These are phyloP conservation scores for Drechslera avenae DNA, from an alignment of 2,329 filamentous ascomycete genomes.

Conservation along the genomic window DNA sequence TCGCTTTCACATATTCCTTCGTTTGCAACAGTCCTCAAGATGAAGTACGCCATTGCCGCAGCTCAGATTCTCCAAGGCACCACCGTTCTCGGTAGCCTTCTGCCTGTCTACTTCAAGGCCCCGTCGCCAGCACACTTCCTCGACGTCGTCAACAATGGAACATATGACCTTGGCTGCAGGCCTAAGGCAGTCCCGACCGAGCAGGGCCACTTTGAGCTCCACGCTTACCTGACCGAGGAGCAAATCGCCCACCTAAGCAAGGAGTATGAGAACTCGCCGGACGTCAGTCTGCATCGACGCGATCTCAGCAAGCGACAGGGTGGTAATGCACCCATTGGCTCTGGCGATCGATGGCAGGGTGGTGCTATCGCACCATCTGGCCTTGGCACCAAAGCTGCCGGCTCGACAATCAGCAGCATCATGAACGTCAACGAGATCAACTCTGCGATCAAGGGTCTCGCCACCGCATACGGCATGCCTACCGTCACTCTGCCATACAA, in stretches of 20 bases:
- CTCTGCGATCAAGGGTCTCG: conserved; percentile 53
- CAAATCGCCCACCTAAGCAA: conserved; percentile 40
- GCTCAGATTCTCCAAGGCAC: conserved; percentile 37
- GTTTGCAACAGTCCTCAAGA: conserved; percentile 13
- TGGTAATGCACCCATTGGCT: conserved; percentile 42
- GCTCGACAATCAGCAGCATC: conserved; percentile 50
- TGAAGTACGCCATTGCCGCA: conserved; percentile 42
- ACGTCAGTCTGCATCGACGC: conserved; percentile 30
- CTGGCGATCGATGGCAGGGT: conserved; percentile 50
- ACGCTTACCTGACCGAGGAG: conserved; percentile 42
- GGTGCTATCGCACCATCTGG: conserved; percentile 52
- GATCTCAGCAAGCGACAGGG: conserved; percentile 33
- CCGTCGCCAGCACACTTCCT: conserved; percentile 36
- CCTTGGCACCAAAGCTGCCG: conserved; percentile 48
- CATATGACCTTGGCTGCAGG: conserved; percentile 44
- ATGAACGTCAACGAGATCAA: conserved; percentile 55
- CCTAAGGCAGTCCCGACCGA: conserved; percentile 38
- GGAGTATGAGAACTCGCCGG: conserved; percentile 28
- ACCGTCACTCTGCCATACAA: conserved; percentile 52
- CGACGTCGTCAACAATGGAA: conserved; percentile 44
- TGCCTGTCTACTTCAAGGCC: conserved; percentile 41
- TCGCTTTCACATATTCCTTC: conserved; percentile 9
- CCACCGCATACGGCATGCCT: conserved; percentile 49
- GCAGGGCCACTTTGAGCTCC: conserved; percentile 39
- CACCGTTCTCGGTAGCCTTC: conserved; percentile 34